These are phyloP conservation scores for Priceomyces castillae DNA, from an alignment of 805 yeast genomes.

Conservation along the genomic window DNA sequence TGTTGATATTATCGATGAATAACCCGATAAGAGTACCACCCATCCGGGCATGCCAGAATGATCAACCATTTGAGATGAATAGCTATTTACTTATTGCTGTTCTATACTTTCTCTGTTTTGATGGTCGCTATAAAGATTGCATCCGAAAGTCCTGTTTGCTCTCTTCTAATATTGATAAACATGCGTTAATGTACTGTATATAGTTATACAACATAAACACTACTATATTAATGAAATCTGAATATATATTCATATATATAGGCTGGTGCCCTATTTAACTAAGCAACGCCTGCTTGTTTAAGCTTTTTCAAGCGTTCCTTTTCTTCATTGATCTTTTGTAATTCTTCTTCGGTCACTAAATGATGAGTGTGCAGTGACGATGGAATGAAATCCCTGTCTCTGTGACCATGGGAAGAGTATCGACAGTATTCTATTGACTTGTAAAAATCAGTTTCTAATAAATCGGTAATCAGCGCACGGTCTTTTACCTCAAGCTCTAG, in stretches of 20 bases:
- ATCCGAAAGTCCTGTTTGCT: not conserved
- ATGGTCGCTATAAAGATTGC: not conserved
- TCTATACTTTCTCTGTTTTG: not conserved
- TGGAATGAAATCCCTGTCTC: conserved; percentile 1
- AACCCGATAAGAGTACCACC: conserved; percentile 20
- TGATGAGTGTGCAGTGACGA: conserved; percentile 58
- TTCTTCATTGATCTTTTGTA: conserved; percentile 36
- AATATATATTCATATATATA: not conserved
- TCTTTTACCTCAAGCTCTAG: conserved; percentile 54
- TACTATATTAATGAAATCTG: not conserved
- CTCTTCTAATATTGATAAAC: not conserved
- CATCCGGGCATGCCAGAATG: conserved; percentile 10
- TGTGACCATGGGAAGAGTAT: conserved; percentile 17
- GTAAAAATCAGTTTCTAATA: conserved; percentile 59
- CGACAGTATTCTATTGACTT: conserved; percentile 55
- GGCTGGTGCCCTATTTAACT: not conserved
- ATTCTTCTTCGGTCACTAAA: conserved; percentile 64
- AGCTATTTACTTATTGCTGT: not conserved
- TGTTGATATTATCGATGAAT: conserved; percentile 20
- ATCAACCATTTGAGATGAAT: conserved; percentile 3
- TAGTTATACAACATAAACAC: not conserved
- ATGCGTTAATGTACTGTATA: not conserved
- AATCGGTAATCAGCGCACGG: conserved; percentile 58
- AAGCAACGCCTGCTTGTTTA: conserved; percentile 18
- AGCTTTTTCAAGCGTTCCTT: conserved; percentile 24